Evolutionary conservation across 2,329 filamentous ascomycete genomes (phyloP), one percentile per base, ranked within the genome.

Genomic region (Fusarium sacchari): DNA sequence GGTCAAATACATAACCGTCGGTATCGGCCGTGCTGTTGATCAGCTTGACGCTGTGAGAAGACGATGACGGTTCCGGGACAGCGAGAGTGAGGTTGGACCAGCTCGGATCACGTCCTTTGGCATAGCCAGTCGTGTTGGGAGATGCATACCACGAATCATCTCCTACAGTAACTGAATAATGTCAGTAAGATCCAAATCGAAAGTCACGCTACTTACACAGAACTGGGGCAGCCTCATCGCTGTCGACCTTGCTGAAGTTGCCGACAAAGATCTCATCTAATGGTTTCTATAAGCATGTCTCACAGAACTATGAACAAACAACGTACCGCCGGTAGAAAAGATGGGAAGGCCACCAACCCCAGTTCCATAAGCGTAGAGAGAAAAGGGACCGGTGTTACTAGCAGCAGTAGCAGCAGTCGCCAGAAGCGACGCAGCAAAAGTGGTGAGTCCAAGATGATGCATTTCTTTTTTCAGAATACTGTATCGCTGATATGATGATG

Each of bases 301-400:
- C 7, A 6, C 15, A 0, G 2, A 6, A 3, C 6, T 0, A 20
- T 20, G 7, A 6, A 12, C 0, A 24, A 12, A 18, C 12, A 28
- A 32, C 44, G 6, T 66, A 67, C 61, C n/a, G 3, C 64, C 64
- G 1, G 52, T 8, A 17, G 64, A 67, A 15, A 67, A 67, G 5
- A 67, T 14, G 2, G 52, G 46, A 39, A 67, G 24, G 6, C 62
- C 64, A 1, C 62, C 62, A 4, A 67, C 28, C 4, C 26, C 62
- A 15, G 64, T 28, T 7, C 64, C 64, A 32, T 67, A 67, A n/a
- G 64, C 64, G 26, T 30, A 67, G 4, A 67, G 13, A 17, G 64
- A 37, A 20, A 67, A 67, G 0, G 62, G 44, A 3, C 18, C 24
- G 2, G 12, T 7, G 1, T 32, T 28, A 2, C 10, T 37, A 2